Evolutionary conservation across 805 yeast species (phyloP), one percentile per base, ranked within the genome.

Genomic region (Lipomyces yamadae): DNA sequence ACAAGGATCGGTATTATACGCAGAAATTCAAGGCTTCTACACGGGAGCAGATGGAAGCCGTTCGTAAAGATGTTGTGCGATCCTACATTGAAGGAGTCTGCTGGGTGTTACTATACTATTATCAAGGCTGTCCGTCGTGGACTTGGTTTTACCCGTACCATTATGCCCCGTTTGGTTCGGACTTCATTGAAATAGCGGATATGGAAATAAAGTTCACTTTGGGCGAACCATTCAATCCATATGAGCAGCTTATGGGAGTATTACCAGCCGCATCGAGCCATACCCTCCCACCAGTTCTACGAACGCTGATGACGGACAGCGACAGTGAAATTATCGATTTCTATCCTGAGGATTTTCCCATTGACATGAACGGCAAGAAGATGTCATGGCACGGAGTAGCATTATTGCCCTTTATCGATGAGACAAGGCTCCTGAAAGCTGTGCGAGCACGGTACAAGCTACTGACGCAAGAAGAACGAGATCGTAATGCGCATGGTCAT

Each of bases 111-210:
- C 79, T 91, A 62, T 95, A 95, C 77, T 95, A 95, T 79, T 94
- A 91, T 77, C 98, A 95, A 78, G 98, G 98, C 1, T 94, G 98
- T 79, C 97, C 97, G 0, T 94, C 98, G 0, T 95, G 99, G 99
- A 88, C 88, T 63, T 95, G 99, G 99, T 95, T 86, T 77, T 95
- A 89, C 74, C 99, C 98, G 0, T 94, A 88, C 76, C 98, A 95
- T 76, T 96, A 95, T 79, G 98, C 99, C 0, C 99, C 99, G 30
- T 93, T 95, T 82, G 98, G 98, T 0, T 84, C 88, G 4, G 99
- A 95, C 77, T 90, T 95, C 74, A 81, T 77, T 1, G 85, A 86
- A 58, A 74, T 89, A 54, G 75, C 77, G 10, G 74, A 74, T 32
- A 72, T 85, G 30, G 73, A 78, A 30, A 81, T 92, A 24, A 78